A percentile compares a stretch with the other conserved stretches of the same genome.
Conservation (phyloP, 495 filamentous ascomycete species). For the Mycothermus thermophilus region DNA sequence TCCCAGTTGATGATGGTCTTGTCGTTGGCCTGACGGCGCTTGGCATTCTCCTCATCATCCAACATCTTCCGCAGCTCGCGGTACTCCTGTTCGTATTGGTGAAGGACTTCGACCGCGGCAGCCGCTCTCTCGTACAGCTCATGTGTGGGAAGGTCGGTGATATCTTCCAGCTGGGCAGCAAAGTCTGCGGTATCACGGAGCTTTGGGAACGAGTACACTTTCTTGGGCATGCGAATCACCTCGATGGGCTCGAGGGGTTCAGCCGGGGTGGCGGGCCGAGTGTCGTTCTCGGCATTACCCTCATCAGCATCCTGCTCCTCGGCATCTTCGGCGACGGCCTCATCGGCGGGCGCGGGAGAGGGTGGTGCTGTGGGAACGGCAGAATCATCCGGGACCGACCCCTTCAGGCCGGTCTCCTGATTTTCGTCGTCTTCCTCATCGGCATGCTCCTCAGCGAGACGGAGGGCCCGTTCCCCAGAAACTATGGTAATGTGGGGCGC, state of each 20-base stretch:
- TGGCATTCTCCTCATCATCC: conserved; percentile 34
- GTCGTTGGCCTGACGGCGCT: conserved; percentile 27
- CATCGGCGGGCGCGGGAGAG: conserved; percentile 13
- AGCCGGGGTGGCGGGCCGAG: conserved; percentile 2
- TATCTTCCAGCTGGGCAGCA: conserved; percentile 20
- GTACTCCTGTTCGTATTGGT: conserved; percentile 51
- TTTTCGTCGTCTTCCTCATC: neutral
- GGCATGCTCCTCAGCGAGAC: no score
- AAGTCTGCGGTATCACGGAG: conserved; percentile 24
- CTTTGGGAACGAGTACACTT: conserved; percentile 22
- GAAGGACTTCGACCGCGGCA: conserved; percentile 39
- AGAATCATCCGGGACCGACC: conserved; percentile 11
- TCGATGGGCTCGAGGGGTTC: conserved; percentile 12
- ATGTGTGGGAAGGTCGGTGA: conserved; percentile 24
- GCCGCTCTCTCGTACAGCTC: conserved; percentile 41
- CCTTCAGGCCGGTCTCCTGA: no score
- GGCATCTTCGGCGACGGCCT: conserved; percentile 7
- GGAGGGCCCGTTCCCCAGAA: no score
- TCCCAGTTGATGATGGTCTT: conserved; percentile 24
- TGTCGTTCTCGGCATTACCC: conserved; percentile 10
- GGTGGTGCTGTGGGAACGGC: conserved; percentile 14
- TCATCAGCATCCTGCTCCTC: conserved; percentile 18
- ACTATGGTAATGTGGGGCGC: no score
- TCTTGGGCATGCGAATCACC: conserved; percentile 10
- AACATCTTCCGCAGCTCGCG: conserved; percentile 43